Percentiles rank a stretch among this genome's conserved stretches.
phyloP scores from a whole-genome alignment of 305 asterid species.

The Fraxinus dipetala region DNA sequence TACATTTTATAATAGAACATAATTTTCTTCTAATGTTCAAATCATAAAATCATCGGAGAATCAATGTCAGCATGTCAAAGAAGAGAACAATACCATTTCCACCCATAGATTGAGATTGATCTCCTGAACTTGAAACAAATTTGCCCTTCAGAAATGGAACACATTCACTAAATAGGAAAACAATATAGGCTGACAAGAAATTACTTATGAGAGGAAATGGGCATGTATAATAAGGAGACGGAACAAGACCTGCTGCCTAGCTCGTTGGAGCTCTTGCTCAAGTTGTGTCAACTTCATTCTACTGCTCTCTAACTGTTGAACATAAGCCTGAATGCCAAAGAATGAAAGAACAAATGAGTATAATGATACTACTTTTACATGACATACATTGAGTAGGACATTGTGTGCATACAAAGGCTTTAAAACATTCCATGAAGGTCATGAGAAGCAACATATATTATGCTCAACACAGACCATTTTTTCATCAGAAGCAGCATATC shows the following conservation, averaged over 20 bases:
- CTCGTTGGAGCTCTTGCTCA: conserved; percentile 95
- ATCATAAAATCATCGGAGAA: not conserved
- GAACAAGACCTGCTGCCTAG: conserved; percentile 71
- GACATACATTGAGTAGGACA: not conserved
- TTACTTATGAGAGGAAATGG: not conserved
- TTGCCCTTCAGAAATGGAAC: conserved; percentile 62
- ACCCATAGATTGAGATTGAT: conserved; percentile 59
- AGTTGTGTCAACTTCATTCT: conserved; percentile 93
- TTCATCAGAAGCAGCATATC: not conserved
- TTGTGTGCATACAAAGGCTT: not conserved
- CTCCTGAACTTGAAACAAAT: conserved; percentile 95
- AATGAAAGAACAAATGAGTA: not conserved
- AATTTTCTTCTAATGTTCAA: not conserved
- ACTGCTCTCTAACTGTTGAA: conserved; percentile 89
- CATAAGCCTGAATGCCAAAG: conserved; percentile 68
- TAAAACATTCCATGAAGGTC: not conserved
- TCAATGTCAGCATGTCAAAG: conserved; percentile 17
- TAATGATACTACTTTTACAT: not conserved
- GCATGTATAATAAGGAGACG: not conserved
- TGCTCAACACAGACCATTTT: not conserved
- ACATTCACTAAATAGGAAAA: conserved; percentile 25
- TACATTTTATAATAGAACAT: conserved; percentile 6
- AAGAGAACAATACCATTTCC: conserved; percentile 49
- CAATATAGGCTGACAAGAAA: conserved; percentile 9
- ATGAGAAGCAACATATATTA: not conserved